A percentile compares a stretch with the other conserved stretches of the same genome.
Conservation (phyloP, 345 rosid genomes). For the Populus pruinosa region DNA sequence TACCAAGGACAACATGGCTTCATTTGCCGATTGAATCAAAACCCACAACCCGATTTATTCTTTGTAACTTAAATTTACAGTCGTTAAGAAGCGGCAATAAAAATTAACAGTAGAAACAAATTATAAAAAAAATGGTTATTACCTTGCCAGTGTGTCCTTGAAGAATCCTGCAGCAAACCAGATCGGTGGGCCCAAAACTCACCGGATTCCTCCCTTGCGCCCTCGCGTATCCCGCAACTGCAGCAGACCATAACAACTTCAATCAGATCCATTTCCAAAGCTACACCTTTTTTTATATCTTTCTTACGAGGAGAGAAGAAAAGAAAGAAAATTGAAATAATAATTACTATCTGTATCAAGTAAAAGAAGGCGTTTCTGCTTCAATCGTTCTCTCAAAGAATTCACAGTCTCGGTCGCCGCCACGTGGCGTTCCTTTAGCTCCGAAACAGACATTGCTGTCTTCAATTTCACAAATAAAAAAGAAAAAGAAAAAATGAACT, state of each 20-base stretch:
- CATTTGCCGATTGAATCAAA: neutral
- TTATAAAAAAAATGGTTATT: neutral
- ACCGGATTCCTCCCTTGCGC: conserved; percentile 65
- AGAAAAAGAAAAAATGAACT: neutral
- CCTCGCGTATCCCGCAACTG: conserved; percentile 70
- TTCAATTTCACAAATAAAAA: neutral
- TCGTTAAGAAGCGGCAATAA: neutral
- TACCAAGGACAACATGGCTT: neutral
- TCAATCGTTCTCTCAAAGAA: conserved; percentile 63
- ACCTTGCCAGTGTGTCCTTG: conserved; percentile 99
- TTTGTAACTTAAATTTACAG: neutral
- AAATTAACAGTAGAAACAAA: neutral
- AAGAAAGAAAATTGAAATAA: neutral
- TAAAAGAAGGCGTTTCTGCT: conserved; percentile 72
- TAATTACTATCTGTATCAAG: conserved; percentile 75
- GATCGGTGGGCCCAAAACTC: conserved; percentile 79
- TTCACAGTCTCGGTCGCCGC: conserved; percentile 62
- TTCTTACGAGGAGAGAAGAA: conserved; percentile 10
- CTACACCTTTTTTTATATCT: neutral
- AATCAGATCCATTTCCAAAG: conserved; percentile 12
- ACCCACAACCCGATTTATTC: neutral
- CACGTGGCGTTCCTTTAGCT: conserved; percentile 84
- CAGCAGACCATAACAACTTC: conserved; percentile 9
- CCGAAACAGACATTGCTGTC: conserved; percentile 68
- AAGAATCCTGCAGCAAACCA: conserved; percentile 91